A percentile compares a stretch with the other conserved stretches of the same genome.
Evolutionary conservation across 768 basidiomycete genomes (phyloP).

Genomic region (Leucocoprinus birnbaumii): DNA sequence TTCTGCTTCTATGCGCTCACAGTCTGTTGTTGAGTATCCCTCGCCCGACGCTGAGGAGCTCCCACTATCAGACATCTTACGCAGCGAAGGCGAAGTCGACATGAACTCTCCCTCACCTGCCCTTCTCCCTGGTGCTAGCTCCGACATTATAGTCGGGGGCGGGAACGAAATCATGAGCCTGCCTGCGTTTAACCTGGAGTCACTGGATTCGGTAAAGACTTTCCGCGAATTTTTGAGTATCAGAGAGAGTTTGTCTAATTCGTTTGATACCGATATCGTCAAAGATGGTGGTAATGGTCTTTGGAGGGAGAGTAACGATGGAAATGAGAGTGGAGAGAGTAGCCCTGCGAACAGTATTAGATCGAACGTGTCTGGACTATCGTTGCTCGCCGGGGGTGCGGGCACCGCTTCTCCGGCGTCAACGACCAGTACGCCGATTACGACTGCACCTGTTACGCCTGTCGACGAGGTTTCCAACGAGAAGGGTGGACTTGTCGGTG

Average conservation of each 20-base stretch:
- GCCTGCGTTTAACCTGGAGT: constrained; percentile 2
- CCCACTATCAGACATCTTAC: background rate
- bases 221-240: constrained; percentile 1
- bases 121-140: background rate
- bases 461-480: background rate
- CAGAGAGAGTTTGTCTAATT: background rate
- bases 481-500: background rate
- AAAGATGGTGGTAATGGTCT: background rate
- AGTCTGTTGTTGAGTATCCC: background rate
- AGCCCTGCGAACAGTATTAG: constrained; percentile 11
- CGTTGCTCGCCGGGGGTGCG: background rate
- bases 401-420: background rate
- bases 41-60: background rate
- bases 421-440: background rate
- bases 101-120: background rate
- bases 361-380: constrained; percentile 6
- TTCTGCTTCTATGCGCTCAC: constrained; percentile 2
- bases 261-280: background rate
- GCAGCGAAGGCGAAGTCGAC: background rate
- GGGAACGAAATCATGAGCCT: background rate
- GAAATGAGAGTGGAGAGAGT: background rate
- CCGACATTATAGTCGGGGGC: background rate
- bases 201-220: constrained; percentile 1
- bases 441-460: constrained; percentile 7
- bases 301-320: background rate